A percentile compares a stretch with the other conserved stretches of the same genome.
These are phyloP conservation scores for Nicotiana tabacum DNA, from an alignment of 257 asterid species.

Conservation along the genomic window DNA sequence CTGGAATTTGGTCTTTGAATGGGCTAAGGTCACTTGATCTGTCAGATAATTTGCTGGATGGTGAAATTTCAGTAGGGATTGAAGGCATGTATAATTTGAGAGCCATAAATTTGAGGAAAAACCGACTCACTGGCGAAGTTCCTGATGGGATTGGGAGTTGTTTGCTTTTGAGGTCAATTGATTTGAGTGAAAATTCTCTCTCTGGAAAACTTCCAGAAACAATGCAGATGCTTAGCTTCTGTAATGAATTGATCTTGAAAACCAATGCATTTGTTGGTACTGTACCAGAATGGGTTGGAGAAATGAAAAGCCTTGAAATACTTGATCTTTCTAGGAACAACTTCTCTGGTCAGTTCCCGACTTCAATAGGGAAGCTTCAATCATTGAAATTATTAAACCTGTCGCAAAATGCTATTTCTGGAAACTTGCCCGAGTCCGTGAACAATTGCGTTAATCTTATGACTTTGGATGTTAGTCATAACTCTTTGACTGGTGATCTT, in stretches of 20 bases:
- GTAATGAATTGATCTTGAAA: slow-evolving; percentile 39
- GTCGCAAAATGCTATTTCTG: slow-evolving; percentile 53
- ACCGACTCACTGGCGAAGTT: slow-evolving; percentile 50
- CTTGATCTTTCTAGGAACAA: slow-evolving; percentile 67
- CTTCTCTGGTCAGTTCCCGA: slow-evolving; percentile 55
- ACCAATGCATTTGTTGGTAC: slow-evolving; percentile 45
- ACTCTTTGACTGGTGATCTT: slow-evolving; percentile 49
- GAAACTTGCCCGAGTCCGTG: slow-evolving; percentile 58
- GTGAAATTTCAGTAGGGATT: slow-evolving; percentile 57
- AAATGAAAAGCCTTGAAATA: slow-evolving; percentile 56
- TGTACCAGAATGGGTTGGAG: slow-evolving; percentile 76
- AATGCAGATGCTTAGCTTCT: slow-evolving; percentile 64
- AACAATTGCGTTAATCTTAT: slow-evolving; percentile 45
- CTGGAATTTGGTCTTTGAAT: slow-evolving; percentile 60
- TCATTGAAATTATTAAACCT: slow-evolving; percentile 53
- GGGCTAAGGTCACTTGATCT: slow-evolving; percentile 74
- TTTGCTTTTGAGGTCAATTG: slow-evolving; percentile 52
- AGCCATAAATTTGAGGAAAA: slow-evolving; percentile 48
- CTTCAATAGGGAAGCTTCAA: slow-evolving; percentile 54
- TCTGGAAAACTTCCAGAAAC: slow-evolving; percentile 65
- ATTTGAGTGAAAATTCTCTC: slow-evolving; percentile 55
- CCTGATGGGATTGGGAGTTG: slow-evolving; percentile 73
- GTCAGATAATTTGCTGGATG: slow-evolving; percentile 68
- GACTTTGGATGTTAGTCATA: slow-evolving; percentile 56
- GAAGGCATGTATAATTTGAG: slow-evolving; percentile 54